These are phyloP conservation scores for Tanacetum coccineum DNA, from an alignment of 129 eudicot species.

Conservation along the genomic window DNA sequence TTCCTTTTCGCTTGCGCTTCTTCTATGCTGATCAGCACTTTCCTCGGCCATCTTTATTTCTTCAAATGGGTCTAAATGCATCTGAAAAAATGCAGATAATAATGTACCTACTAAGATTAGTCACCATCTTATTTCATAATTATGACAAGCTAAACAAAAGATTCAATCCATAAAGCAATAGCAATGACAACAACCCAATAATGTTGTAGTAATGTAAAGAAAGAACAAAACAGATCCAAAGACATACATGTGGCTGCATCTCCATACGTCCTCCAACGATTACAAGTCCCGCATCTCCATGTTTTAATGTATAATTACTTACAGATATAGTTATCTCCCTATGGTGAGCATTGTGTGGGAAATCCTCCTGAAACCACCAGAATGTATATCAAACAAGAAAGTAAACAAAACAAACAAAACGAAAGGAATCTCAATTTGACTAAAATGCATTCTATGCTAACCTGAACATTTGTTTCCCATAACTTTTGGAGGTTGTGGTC, in stretches of 20 bases:
- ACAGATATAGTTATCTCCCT: conserved; percentile 85
- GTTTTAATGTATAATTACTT: conserved; percentile 85
- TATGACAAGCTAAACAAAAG: not conserved
- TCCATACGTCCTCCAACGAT: conserved; percentile 97
- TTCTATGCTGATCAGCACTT: conserved; percentile 85
- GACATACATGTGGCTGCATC: conserved; percentile 89
- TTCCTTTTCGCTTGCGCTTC: conserved; percentile 92
- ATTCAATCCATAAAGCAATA: not conserved
- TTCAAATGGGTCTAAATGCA: conserved; percentile 92
- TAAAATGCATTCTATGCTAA: conserved; percentile 10
- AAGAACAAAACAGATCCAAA: conserved; percentile 7
- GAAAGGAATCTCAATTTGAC: not conserved
- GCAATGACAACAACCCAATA: not conserved
- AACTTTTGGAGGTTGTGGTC: conserved; percentile 94
- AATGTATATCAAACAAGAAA: conserved; percentile 9
- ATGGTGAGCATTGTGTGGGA: conserved; percentile 93
- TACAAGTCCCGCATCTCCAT: conserved; percentile 90
- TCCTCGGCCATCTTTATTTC: conserved; percentile 68
- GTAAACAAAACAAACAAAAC: not conserved
- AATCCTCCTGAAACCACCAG: conserved; percentile 58
- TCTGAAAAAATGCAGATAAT: conserved; percentile 37
- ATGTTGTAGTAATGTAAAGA: conserved; percentile 10
- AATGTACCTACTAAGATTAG: not conserved
- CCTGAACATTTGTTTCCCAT: conserved; percentile 95
- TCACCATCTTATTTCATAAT: conserved; percentile 2